Base-by-base conservation (phyloP, 2,329 filamentous ascomycete species). In the Apiospora malaysiana region DNA sequence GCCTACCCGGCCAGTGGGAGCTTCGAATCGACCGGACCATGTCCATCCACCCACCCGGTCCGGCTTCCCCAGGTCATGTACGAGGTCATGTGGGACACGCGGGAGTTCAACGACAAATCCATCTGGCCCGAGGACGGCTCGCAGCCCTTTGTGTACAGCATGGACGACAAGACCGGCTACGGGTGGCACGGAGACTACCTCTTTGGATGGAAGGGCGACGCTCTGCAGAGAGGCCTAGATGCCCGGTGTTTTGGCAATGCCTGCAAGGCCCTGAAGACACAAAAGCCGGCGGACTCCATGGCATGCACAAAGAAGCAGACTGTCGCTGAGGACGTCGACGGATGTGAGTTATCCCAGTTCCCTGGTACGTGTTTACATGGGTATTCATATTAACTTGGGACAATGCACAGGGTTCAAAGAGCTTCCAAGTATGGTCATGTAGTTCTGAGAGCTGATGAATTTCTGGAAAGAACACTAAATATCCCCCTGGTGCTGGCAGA, bases 21-120 rank as follows among this genome's bases (percentile, higher is more conserved):
- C 42, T 79, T 79, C 73, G 77, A 78, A 27, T 47, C 27, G 83
- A 77, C 76, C 87, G 90, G 79, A 83, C 88, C 72, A 83, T 87
- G 74, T 90, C 84, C 82, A 79, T 85, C 73, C 25, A 76, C 77
- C 0, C 78, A 79, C 74, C 78, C 78, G 1, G 77, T 79, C 69
- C 74, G 73, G 69, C 72, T 82, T 42, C 81, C 82, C 42, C 82
- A 83, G 75, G 71, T 83, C 70, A 83, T 83, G 81, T 83, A 82
- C 71, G 81, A 83, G 72, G 77, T 82, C 66, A 82, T 83, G 76
- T 82, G 82, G 72, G 81, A 83, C 71, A 83, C 78, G 0, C 75
- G 75, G 51, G 72, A 73, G 63, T 79, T 78, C 72, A 80, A 79
- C 75, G 75, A 78, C 74, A 70, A 78, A 77, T 75, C 75, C 56